phyloP scores from a whole-genome alignment of 2,329 filamentous ascomycete genomes.

The Arthrobotrys pseudoclavata region DNA sequence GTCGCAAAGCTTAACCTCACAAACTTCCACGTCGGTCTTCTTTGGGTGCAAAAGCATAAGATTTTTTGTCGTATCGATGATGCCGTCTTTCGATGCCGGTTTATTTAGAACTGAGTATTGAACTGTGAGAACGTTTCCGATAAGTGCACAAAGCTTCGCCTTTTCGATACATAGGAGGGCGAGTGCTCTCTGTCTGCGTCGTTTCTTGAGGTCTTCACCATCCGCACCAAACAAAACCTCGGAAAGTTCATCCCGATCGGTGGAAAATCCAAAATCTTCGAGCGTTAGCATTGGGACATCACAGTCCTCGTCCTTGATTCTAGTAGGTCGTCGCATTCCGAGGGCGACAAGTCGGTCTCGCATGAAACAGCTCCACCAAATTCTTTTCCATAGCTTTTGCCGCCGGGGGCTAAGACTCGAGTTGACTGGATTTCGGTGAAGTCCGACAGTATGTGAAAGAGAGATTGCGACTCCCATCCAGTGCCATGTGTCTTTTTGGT shows the following conservation, averaged over 20 bases:
- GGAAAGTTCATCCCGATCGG: slow-evolving; percentile 41
- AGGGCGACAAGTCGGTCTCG: slow-evolving; percentile 91
- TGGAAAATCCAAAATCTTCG: slow-evolving; percentile 81
- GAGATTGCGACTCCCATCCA: slow-evolving; percentile 98
- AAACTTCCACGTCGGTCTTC: slow-evolving; percentile 84
- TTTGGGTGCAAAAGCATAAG: slow-evolving; percentile 93
- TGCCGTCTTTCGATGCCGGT: slow-evolving; percentile 78
- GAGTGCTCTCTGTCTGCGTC: slow-evolving; percentile 78
- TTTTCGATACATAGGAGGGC: slow-evolving; percentile 93
- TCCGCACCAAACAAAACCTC: slow-evolving; percentile 52
- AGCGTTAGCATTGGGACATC: slow-evolving; percentile 91
- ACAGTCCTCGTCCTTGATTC: slow-evolving; percentile 93
- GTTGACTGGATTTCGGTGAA: slow-evolving; percentile 86
- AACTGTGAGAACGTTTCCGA: slow-evolving; percentile 88
- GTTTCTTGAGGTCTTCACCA: slow-evolving; percentile 61
- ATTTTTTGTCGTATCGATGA: slow-evolving; percentile 77
- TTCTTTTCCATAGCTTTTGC: slow-evolving; percentile 89
- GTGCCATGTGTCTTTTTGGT: slow-evolving; percentile 98
- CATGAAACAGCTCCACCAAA: slow-evolving; percentile 99
- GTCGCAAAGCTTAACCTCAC: slow-evolving; percentile 83
- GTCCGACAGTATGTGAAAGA: slow-evolving; percentile 89
- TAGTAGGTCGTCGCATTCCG: slow-evolving; percentile 91
- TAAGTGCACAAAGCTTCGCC: slow-evolving; percentile 87
- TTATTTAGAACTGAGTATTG: slow-evolving; percentile 93
- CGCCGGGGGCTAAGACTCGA: slow-evolving; percentile 80